Percentiles rank a stretch among this genome's conserved stretches.
Evolutionary conservation across 2,329 filamentous ascomycete species (phyloP).

Genomic region (Botryosphaeria agaves): DNA sequence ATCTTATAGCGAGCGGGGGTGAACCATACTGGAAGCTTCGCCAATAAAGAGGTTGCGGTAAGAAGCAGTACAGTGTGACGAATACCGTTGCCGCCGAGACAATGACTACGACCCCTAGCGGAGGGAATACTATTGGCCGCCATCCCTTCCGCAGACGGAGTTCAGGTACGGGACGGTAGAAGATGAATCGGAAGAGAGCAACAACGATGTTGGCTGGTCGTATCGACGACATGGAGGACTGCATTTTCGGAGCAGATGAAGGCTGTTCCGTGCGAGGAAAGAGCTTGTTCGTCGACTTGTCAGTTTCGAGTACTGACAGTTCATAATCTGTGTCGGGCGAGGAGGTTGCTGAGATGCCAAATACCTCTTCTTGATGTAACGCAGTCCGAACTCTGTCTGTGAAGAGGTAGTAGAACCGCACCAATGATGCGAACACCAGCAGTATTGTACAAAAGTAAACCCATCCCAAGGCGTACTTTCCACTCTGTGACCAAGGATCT

Average conservation of each 20-base stretch:
- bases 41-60: slow-evolving; percentile 82
- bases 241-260: slow-evolving; percentile 38
- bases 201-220: slow-evolving; percentile 59
- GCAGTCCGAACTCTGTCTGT: slow-evolving; percentile 86
- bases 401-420: slow-evolving; percentile 77
- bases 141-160: slow-evolving; percentile 43
- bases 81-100: slow-evolving; percentile 53
- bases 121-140: slow-evolving; percentile 61
- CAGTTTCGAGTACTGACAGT: slow-evolving; percentile 39
- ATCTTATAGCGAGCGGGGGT: slow-evolving; percentile 75
- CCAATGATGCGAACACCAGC: slow-evolving; percentile 44
- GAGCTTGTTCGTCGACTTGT: slow-evolving; percentile 52
- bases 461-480: slow-evolving; percentile 76
- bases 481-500: slow-evolving; percentile 68
- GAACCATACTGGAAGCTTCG: slow-evolving; percentile 73
- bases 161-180: slow-evolving; percentile 73
- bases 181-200: slow-evolving; percentile 73
- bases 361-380: slow-evolving; percentile 67
- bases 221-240: slow-evolving; percentile 61
- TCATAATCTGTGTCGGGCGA: slow-evolving; percentile 44
- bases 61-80: slow-evolving; percentile 64
- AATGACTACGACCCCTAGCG: slow-evolving; percentile 52
- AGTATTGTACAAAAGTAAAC: slow-evolving; percentile 72
- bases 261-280: slow-evolving; percentile 45
- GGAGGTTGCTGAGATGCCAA: slow-evolving; percentile 42